Conservation (phyloP, 331 rosid genomes). For the Erythrophleum ivorense region DNA sequence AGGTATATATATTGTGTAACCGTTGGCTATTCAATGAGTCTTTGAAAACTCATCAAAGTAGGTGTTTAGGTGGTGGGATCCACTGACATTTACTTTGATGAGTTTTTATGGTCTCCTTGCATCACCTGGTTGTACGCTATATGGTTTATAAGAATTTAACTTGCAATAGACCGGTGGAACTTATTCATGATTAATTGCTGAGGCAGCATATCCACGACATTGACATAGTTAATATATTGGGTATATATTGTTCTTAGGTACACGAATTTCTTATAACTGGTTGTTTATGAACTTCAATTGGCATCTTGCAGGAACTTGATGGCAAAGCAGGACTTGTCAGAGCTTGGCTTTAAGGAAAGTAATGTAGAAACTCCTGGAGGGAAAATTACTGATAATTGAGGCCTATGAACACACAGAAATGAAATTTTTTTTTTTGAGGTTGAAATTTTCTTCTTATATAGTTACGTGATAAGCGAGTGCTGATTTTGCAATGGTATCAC, state of each 20-base stretch:
- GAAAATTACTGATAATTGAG: conserved; percentile 37
- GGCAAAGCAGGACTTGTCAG: conserved; percentile 96
- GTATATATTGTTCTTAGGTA: conserved; percentile 5
- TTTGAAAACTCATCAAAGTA: not conserved
- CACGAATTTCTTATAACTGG: not conserved
- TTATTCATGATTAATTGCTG: not conserved
- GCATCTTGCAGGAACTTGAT: conserved; percentile 81
- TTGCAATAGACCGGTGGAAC: not conserved
- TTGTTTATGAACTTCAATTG: conserved; percentile 36
- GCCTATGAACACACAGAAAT: conserved; percentile 18
- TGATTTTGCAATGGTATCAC: conserved; percentile 7
- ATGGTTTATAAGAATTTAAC: not conserved
- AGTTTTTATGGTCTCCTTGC: too few relatives aligned
- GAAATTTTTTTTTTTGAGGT: conserved; percentile 26
- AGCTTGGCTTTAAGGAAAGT: conserved; percentile 77
- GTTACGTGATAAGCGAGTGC: conserved; percentile 19
- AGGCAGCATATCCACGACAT: not conserved
- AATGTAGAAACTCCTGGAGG: conserved; percentile 52
- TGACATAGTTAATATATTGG: not conserved
- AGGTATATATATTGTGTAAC: too few relatives aligned
- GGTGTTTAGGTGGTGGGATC: not conserved
- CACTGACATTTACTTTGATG: too few relatives aligned
- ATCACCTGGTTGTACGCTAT: too few relatives aligned
- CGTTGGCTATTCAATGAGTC: not conserved
- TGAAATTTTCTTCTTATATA: conserved; percentile 11